phyloP scores from a whole-genome alignment of 2,329 filamentous ascomycete species.

The Colletotrichum truncatum region DNA sequence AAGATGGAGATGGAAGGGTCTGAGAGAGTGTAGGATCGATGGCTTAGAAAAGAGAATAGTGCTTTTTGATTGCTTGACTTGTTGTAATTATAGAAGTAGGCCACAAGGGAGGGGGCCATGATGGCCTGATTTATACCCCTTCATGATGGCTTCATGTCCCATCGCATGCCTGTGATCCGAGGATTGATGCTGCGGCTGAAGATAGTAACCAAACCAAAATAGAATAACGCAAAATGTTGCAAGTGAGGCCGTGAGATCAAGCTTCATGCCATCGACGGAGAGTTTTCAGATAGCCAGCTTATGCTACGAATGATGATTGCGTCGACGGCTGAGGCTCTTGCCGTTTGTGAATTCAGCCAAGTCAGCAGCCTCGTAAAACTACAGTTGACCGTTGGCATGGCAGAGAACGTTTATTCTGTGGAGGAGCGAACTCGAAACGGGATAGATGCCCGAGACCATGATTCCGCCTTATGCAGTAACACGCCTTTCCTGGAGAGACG shows the following conservation, averaged over 20 bases:
- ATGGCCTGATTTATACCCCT: slow-evolving; percentile 15
- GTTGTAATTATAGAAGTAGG: neutral
- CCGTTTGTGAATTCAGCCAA: slow-evolving; percentile 10
- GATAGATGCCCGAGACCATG: neutral
- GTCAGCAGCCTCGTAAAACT: slow-evolving; percentile 15
- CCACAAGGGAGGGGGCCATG: slow-evolving; percentile 11
- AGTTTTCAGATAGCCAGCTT: neutral
- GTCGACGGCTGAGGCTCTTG: slow-evolving; percentile 3
- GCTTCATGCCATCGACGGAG: neutral
- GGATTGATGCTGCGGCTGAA: neutral
- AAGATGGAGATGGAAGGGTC: slow-evolving; percentile 17
- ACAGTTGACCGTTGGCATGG: neutral
- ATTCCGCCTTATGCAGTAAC: neutral
- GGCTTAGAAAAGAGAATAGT: neutral
- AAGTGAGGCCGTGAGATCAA: neutral
- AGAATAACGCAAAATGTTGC: slow-evolving; percentile 6
- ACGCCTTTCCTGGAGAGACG: neutral
- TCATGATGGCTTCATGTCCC: slow-evolving; percentile 11
- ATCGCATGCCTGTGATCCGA: neutral
- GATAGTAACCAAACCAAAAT: slow-evolving; percentile 2
- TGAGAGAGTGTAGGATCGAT: neutral
- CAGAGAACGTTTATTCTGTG: neutral
- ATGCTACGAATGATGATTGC: neutral
- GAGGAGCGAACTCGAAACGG: neutral
- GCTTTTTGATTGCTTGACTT: neutral